Evolutionary conservation across 2,329 filamentous ascomycete species (phyloP).

Genomic region (Phoma sp.): DNA sequence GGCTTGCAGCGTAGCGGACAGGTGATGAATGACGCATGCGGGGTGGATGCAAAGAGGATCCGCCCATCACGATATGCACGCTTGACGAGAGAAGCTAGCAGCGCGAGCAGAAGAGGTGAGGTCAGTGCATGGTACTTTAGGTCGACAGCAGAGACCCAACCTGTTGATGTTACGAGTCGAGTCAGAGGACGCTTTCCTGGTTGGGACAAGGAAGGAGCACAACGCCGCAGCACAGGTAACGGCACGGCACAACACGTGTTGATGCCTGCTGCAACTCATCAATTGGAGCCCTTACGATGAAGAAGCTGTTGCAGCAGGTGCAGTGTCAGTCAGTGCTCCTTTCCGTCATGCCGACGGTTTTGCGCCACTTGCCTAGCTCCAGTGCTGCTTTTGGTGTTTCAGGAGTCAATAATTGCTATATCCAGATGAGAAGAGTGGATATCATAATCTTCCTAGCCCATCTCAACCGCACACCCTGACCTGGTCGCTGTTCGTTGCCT

Average conservation of each 20-base stretch:
- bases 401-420: constrained; percentile 3
- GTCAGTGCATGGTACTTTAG: background rate
- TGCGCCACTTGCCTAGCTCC: constrained; percentile 13
- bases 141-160: background rate
- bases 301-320: constrained; percentile 1
- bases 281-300: background rate
- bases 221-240: constrained; percentile 8
- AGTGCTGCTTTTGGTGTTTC: constrained; percentile 16
- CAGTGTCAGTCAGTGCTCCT: constrained; percentile 8
- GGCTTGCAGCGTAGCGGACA: constrained; percentile 10
- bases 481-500: background rate
- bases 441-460: background rate
- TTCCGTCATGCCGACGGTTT: constrained; percentile 11
- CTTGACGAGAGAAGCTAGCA: background rate
- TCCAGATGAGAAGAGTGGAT: background rate
- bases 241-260: constrained; percentile 7
- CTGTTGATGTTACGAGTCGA: constrained; percentile 5
- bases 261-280: constrained; percentile 3
- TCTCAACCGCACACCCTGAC: background rate
- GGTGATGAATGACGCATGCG: constrained; percentile 16
- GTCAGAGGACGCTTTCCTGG: constrained; percentile 6
- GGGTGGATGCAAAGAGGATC: background rate
- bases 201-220: constrained; percentile 5
- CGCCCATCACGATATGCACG: background rate
- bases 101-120: background rate